Percentiles rank a stretch among this genome's conserved stretches.
Evolutionary conservation across 2,329 filamentous ascomycete species (phyloP).

Genomic region (Cladosporium velox): DNA sequence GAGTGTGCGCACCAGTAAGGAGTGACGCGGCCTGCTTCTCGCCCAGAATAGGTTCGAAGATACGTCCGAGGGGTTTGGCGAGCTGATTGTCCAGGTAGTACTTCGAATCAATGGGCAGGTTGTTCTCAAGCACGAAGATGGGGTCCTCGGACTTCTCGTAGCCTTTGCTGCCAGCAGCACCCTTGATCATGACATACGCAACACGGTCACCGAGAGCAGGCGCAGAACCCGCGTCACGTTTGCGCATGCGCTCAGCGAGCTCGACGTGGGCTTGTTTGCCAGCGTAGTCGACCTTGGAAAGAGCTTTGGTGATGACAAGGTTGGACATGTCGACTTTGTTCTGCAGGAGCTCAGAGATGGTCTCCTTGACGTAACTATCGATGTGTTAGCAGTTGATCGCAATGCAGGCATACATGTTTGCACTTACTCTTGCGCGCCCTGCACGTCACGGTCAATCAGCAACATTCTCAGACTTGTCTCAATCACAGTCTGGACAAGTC

Average conservation of each 20-base stretch:
- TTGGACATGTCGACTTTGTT: constrained; percentile 99
- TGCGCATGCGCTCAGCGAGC: constrained; percentile 93
- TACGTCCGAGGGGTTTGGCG: constrained; percentile 87
- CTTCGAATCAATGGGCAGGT: constrained; percentile 94
- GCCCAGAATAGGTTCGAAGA: constrained; percentile 96
- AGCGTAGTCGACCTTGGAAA: constrained; percentile 86
- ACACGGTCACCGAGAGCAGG: constrained; percentile 93
- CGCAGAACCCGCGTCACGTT: constrained; percentile 92
- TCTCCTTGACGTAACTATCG: constrained; percentile 87
- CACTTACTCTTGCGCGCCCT: constrained; percentile 87
- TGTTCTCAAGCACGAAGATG: constrained; percentile 95
- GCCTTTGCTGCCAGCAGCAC: constrained; percentile 84
- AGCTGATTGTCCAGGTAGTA: constrained; percentile 99
- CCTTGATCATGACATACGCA: constrained; percentile 96
- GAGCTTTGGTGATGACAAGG: constrained; percentile 95
- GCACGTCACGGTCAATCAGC: constrained; percentile 86
- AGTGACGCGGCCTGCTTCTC: constrained; percentile 87
- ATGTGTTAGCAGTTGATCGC: constrained; percentile 41
- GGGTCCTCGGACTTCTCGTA: constrained; percentile 98
- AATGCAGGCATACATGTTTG: constrained; percentile 4
- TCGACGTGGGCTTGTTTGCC: constrained; percentile 96
- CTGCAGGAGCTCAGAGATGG: constrained; percentile 89
- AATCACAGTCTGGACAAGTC: constrained; percentile 93
- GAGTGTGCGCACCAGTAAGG: constrained; percentile 89
- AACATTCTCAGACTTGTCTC: constrained; percentile 96